phyloP scores from a whole-genome alignment of 2,329 filamentous ascomycete species.

The Aureobasidium sp. region DNA sequence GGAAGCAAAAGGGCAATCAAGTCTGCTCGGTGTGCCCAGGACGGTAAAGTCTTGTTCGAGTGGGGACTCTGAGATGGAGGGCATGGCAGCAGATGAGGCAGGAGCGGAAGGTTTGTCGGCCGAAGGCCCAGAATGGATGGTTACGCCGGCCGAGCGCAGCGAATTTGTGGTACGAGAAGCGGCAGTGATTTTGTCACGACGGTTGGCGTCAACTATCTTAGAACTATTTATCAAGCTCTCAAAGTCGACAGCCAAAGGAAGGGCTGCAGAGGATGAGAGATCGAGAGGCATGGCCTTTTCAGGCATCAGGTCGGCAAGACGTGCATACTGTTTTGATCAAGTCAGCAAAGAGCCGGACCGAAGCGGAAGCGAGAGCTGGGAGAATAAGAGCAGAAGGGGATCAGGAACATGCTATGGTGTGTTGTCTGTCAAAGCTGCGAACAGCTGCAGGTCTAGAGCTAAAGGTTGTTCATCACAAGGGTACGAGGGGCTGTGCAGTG shows the following conservation, averaged over 20 bases:
- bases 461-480: slow-evolving; percentile 39
- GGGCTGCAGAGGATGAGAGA: slow-evolving; percentile 7
- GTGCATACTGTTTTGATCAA: slow-evolving; percentile 10
- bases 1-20: slow-evolving; percentile 73
- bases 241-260: slow-evolving; percentile 5
- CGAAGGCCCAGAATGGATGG: slow-evolving; percentile 35
- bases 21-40: slow-evolving; percentile 67
- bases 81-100: slow-evolving; percentile 29
- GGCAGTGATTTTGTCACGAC: slow-evolving; percentile 25
- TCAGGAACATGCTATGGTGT: slow-evolving; percentile 38
- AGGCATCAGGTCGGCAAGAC: slow-evolving; percentile 5
- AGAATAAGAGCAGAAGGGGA: not conserved
- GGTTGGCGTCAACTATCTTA: slow-evolving; percentile 22
- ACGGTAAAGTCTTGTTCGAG: slow-evolving; percentile 89
- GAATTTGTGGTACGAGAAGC: slow-evolving; percentile 31
- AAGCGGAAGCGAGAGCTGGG: not conserved
- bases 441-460: slow-evolving; percentile 49
- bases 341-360: slow-evolving; percentile 9
- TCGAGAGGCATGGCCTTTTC: slow-evolving; percentile 12
- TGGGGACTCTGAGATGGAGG: slow-evolving; percentile 34
- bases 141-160: slow-evolving; percentile 27
- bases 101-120: slow-evolving; percentile 28
- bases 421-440: slow-evolving; percentile 38
- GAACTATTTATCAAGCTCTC: slow-evolving; percentile 17
- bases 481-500: not conserved